Percentiles rank a stretch among this genome's conserved stretches.
Conservation (phyloP, 352 stramenopile genomes). For the Pythium angustatum region DNA sequence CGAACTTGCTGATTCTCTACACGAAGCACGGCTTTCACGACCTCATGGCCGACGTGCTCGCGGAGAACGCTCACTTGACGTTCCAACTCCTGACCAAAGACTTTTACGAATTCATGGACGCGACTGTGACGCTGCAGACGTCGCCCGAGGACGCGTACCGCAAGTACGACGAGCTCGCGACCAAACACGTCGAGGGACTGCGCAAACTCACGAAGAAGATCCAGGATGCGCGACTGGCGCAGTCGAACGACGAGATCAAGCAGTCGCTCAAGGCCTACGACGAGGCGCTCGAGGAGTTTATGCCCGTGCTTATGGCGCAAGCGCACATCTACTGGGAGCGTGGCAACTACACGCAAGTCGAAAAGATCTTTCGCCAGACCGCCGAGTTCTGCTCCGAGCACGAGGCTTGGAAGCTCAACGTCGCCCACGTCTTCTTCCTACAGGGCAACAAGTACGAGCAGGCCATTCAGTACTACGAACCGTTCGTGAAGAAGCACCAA, state of each 20-base stretch:
- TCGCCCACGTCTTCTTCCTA: constrained; percentile 96
- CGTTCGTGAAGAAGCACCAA: constrained; percentile 92
- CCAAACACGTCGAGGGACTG: constrained; percentile 92
- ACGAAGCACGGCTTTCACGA: constrained; percentile 95
- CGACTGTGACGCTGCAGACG: constrained; percentile 91
- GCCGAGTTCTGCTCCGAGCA: constrained; percentile 96
- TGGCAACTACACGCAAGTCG: constrained; percentile 95
- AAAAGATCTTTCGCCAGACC: constrained; percentile 94
- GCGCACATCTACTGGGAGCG: constrained; percentile 96
- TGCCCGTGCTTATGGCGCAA: constrained; percentile 97
- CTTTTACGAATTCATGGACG: constrained; percentile 96
- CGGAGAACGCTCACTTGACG: constrained; percentile 93
- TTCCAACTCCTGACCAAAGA: constrained; percentile 93
- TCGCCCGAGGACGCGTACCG: constrained; percentile 93
- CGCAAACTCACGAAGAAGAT: constrained; percentile 95
- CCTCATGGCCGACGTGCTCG: constrained; percentile 94
- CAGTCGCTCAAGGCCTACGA: constrained; percentile 92
- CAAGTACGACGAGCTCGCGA: constrained; percentile 93
- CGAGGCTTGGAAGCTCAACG: constrained; percentile 95
- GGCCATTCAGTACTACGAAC: constrained; percentile 94
- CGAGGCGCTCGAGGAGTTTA: constrained; percentile 92
- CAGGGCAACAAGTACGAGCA: constrained; percentile 91
- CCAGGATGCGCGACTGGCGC: constrained; percentile 89
- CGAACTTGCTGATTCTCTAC: constrained; percentile 94
- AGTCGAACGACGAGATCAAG: constrained; percentile 94